Base-by-base conservation (phyloP, 495 filamentous ascomycete genomes). In the Cairneyella variabilis region DNA sequence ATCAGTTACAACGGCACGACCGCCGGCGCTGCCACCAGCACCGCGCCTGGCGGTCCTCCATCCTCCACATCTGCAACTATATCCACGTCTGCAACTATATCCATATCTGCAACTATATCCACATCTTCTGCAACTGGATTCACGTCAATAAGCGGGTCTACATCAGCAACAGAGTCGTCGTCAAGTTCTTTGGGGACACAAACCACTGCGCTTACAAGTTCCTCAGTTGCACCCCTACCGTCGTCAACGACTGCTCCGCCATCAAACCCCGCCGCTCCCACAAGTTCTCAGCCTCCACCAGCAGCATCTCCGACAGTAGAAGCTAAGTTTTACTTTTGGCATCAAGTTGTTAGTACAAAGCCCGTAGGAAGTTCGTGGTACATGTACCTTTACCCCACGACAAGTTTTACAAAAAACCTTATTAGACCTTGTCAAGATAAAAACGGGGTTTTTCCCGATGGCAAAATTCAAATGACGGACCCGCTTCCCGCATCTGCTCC, bases 1-100 rank as follows among this genome's bases (percentile, higher is more conserved):
- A 41, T 41, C 38, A 41, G 38, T 6, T 41, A 41, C 38, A 41
- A 41, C 38, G 38, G 38, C 38, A 41, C 38, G 38, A 41, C 17
- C 38, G 38, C 38, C 38, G 17, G 38, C 9, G 9, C 38, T n/a
- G n/a, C 38, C 8, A 41, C 38, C 38, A 41, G 8, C 38, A 41
- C 38, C 38, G 38, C 9, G 9, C 17, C 38, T 10, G 38, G 8
- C 9, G 9, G 8, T 41, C 38, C 8, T 10, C 38, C 38, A 11
- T 41, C 17, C 38, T 41, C 38, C 8, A 41, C 38, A 11, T 18
- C 38, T 11, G 8, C 17, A 41, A 41, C n/a, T n/a, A n/a, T n/a
- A n/a, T 41, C 38, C 8, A 41, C 38, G 6, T 18, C 38, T 11
- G 8, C 17, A 41, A 41, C n/a, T n/a, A n/a, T n/a, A n/a, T 41